Conservation (phyloP, 1,139 yeast genomes). For the Pichia norvegensis region DNA sequence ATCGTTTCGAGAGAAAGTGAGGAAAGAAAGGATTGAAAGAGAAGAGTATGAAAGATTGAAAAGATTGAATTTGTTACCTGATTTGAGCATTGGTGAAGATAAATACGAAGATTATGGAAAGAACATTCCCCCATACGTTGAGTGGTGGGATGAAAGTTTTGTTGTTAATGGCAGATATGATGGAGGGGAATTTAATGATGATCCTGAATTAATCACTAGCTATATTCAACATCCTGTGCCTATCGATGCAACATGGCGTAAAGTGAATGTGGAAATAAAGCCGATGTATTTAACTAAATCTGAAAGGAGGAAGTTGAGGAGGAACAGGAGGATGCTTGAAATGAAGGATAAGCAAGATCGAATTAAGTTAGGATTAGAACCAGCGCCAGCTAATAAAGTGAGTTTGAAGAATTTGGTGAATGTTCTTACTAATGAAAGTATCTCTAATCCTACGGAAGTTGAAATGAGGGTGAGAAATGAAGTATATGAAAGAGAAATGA, state of each 20-base stretch:
- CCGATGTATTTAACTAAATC: conserved; percentile 63
- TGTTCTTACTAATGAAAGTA: conserved; percentile 80
- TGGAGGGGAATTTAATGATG: not conserved
- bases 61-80: conserved; percentile 40
- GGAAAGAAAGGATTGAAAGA: conserved; percentile 29
- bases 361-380: conserved; percentile 70
- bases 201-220: conserved; percentile 43
- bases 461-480: conserved; percentile 67
- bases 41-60: conserved; percentile 8
- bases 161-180: conserved; percentile 23
- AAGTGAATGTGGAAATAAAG: conserved; percentile 32
- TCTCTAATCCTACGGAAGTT: conserved; percentile 81
- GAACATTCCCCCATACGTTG: conserved; percentile 49
- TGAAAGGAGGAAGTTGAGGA: conserved; percentile 68
- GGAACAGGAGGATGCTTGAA: conserved; percentile 56
- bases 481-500: conserved; percentile 52
- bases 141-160: conserved; percentile 77
- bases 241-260: conserved; percentile 47
- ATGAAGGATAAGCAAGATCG: conserved; percentile 71
- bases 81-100: conserved; percentile 45
- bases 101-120: conserved; percentile 31
- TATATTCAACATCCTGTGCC: conserved; percentile 82
- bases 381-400: conserved; percentile 87
- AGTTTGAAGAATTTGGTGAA: conserved; percentile 76
- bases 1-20: conserved; percentile 36